These are phyloP conservation scores for Fraxinus sp. DNA, from an alignment of 305 asterid genomes.

Conservation along the genomic window DNA sequence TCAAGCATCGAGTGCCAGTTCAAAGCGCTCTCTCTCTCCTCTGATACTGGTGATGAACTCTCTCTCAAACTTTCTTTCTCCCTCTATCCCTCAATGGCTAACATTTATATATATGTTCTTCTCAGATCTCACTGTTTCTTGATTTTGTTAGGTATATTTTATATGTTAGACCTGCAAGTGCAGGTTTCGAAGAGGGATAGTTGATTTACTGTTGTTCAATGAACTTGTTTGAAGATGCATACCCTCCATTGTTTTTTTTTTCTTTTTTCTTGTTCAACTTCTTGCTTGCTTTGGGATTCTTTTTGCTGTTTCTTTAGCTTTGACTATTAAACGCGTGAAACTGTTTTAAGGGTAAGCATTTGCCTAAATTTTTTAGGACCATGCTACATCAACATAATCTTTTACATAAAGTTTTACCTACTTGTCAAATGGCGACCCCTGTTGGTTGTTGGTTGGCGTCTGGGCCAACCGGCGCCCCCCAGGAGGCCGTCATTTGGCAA, in stretches of 20 bases:
- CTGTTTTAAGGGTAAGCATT: background rate
- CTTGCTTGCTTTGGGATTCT: constrained; percentile 4
- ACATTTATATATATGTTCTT: constrained; percentile 28
- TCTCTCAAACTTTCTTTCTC: constrained; percentile 3
- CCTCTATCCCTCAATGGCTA: background rate
- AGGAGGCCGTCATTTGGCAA: too few relatives aligned
- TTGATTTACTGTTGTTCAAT: constrained; percentile 26
- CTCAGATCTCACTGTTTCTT: constrained; percentile 34
- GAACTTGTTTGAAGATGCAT: constrained; percentile 37
- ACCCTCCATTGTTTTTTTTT: background rate
- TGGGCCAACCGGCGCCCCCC: too few relatives aligned
- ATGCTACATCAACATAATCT: too few relatives aligned
- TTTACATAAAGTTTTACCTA: too few relatives aligned
- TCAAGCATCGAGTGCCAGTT: constrained; percentile 80
- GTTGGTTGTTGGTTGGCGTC: too few relatives aligned
- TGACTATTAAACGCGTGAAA: constrained; percentile 34
- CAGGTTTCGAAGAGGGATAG: constrained; percentile 56
- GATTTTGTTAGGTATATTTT: constrained; percentile 24
- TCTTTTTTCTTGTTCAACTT: background rate
- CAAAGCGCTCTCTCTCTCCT: constrained; percentile 62
- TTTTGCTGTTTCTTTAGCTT: constrained; percentile 4
- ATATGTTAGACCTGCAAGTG: constrained; percentile 42
- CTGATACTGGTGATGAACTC: constrained; percentile 53
- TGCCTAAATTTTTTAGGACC: background rate
- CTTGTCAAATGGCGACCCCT: too few relatives aligned